phyloP scores from a whole-genome alignment of 345 rosid species.

The Dovyalis caffra region DNA sequence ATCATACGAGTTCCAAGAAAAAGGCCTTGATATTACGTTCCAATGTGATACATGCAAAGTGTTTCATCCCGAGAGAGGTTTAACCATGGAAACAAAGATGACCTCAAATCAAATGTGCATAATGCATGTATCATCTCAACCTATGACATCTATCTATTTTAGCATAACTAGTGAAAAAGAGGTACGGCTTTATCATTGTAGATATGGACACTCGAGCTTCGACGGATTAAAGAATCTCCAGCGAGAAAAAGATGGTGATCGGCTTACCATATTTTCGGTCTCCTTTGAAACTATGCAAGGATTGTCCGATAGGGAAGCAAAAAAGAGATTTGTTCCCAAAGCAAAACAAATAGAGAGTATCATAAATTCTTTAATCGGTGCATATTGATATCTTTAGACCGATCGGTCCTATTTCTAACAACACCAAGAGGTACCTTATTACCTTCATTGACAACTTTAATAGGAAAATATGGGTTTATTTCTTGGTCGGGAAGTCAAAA shows the following conservation, averaged over 20 bases:
- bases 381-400: slow-evolving; percentile 16
- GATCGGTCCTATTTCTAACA: not conserved
- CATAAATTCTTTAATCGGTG: not conserved
- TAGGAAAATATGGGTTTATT: too few species aligned
- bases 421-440: not conserved
- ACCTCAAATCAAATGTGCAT: not conserved
- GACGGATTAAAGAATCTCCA: not conserved
- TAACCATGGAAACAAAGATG: not conserved
- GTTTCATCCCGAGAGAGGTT: not conserved
- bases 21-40: not conserved
- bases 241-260: not conserved
- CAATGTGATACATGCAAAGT: not conserved
- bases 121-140: not conserved
- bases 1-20: not conserved
- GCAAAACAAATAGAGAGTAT: slow-evolving; percentile 6
- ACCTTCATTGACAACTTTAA: not conserved
- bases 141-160: too few species aligned
- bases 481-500: not conserved
- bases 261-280: not conserved
- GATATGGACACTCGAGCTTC: slow-evolving; percentile 6
- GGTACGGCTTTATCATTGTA: not conserved
- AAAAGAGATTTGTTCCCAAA: not conserved
- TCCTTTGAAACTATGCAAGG: not conserved
- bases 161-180: too few species aligned
- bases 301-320: slow-evolving; percentile 1